Base-by-base conservation (phyloP, 768 basidiomycete genomes). In the Holtermannia corniformis region DNA sequence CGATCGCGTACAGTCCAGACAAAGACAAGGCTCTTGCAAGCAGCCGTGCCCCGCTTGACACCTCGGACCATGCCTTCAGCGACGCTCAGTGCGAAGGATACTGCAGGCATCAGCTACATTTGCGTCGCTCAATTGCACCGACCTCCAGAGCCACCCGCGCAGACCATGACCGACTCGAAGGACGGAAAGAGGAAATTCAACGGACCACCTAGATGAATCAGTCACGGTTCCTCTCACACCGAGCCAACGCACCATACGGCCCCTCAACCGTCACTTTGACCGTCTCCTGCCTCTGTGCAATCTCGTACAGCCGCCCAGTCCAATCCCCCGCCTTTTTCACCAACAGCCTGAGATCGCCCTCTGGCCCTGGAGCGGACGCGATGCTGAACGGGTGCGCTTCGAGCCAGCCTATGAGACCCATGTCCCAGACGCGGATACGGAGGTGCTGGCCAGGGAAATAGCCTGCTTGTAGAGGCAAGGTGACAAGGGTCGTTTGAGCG, bases 311-410 rank as follows among this genome's bases (percentile, higher is more conserved):
- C 23, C n/a, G 42, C n/a, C 40, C 21, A 14, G 56, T 57, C 59
- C 59, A 60, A 26, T 57, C 50, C 10, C 59, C 59, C 0, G 56
- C 49, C 4, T n/a, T 19, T 42, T 56, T 60, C 11, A 55, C 40
- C 12, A 60, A 41, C 11, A 57, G 19, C 21, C 44, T 23, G 0
- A 56, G 21, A 5, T 52, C 55, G 14, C 21, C 32, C 20, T 47
- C 52, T 4, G 23, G 47, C 4, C 44, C 54, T 0, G 43, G 23
- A 11, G 55, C 37, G 26, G 51, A 50, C 4, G 58, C 47, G 25
- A 56, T 25, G 3, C 50, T 60, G 47, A 60, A 60, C 5, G 58
- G 58, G 23, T 60, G 58, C 10, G 51, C 49, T 41, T 60, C 58
- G 22, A 60, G 27, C n/a, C 23, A 40, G 14, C 49, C 49, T 19